Conservation (phyloP, 2,329 filamentous ascomycete species). For the Grosmannia clavigera region DNA sequence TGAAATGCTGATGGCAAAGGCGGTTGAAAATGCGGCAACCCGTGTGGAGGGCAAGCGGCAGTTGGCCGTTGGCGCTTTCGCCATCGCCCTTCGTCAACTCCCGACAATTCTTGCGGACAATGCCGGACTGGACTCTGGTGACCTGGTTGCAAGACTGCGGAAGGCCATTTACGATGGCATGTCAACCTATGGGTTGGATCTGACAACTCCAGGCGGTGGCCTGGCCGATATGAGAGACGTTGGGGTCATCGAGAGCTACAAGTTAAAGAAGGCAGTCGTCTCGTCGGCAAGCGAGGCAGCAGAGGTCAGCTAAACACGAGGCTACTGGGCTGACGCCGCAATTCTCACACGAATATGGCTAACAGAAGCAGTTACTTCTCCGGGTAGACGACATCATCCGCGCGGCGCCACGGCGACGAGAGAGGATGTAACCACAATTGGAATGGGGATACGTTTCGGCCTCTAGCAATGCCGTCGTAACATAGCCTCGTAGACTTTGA, state of each 20-base stretch:
- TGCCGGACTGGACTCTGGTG: constrained; percentile 87
- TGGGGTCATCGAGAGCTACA: constrained; percentile 95
- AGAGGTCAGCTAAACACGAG: constrained; percentile 47
- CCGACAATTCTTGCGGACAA: constrained; percentile 97
- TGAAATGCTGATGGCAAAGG: constrained; percentile 99
- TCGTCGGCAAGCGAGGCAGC: constrained; percentile 92
- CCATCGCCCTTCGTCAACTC: constrained; percentile 77
- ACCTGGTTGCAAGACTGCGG: constrained; percentile 80
- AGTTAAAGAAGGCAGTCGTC: constrained; percentile 96
- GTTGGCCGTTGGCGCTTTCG: constrained; percentile 82
- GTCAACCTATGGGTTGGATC: constrained; percentile 81
- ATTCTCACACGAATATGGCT: background rate
- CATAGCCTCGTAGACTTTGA: background rate
- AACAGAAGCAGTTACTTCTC: constrained; percentile 56
- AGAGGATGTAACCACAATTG: constrained; percentile 31
- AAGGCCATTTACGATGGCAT: constrained; percentile 93
- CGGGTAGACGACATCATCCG: constrained; percentile 97
- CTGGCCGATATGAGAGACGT: constrained; percentile 93
- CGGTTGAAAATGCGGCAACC: constrained; percentile 84
- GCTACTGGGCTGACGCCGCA: background rate
- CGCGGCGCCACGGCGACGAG: constrained; percentile 71
- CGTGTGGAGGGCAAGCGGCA: constrained; percentile 96
- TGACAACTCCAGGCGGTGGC: constrained; percentile 79
- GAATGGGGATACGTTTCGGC: background rate
- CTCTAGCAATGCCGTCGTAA: background rate